Percentiles rank a stretch among this genome's conserved stretches.
These are phyloP conservation scores for Bipolaris cookei DNA, from an alignment of 2,329 filamentous ascomycete genomes.

Conservation along the genomic window DNA sequence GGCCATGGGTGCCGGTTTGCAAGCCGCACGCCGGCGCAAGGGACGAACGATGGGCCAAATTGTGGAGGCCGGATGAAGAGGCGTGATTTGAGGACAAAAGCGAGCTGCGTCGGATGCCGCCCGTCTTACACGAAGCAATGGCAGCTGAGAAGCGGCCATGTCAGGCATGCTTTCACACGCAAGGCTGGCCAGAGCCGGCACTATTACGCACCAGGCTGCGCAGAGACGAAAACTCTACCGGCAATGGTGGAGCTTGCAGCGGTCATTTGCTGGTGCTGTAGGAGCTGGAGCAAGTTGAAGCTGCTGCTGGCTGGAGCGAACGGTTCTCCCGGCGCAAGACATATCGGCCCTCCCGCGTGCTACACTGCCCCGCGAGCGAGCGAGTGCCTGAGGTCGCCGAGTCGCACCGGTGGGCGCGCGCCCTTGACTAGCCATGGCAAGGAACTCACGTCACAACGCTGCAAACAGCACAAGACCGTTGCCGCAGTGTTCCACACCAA, in stretches of 20 bases:
- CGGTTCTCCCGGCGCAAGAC: slow-evolving; percentile 28
- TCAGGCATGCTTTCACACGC: slow-evolving; percentile 9
- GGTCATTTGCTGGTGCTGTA: background rate
- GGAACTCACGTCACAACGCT: slow-evolving; percentile 34
- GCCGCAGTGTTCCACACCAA: slow-evolving; percentile 33
- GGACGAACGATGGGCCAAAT: slow-evolving; percentile 34
- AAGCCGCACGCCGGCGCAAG: slow-evolving; percentile 32
- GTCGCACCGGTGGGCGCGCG: slow-evolving; percentile 27
- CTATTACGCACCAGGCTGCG: slow-evolving; percentile 21
- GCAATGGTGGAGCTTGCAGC: slow-evolving; percentile 5
- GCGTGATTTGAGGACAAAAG: slow-evolving; percentile 36
- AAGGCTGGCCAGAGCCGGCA: slow-evolving; percentile 30
- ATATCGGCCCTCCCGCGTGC: slow-evolving; percentile 24
- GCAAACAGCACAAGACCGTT: slow-evolving; percentile 8
- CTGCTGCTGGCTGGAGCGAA: slow-evolving; percentile 17
- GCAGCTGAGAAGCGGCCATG: slow-evolving; percentile 26
- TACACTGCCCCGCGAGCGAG: slow-evolving; percentile 36
- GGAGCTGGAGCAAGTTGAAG: slow-evolving; percentile 9
- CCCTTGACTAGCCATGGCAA: slow-evolving; percentile 21
- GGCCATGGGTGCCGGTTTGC: slow-evolving; percentile 30
- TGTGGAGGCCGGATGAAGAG: slow-evolving; percentile 34
- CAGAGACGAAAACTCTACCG: slow-evolving; percentile 1
- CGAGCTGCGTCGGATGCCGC: slow-evolving; percentile 31
- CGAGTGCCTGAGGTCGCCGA: slow-evolving; percentile 39
- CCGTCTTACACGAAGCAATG: slow-evolving; percentile 30